These are phyloP conservation scores for Sesbania bispinosa DNA, from an alignment of 306 rosid species.

Conservation along the genomic window DNA sequence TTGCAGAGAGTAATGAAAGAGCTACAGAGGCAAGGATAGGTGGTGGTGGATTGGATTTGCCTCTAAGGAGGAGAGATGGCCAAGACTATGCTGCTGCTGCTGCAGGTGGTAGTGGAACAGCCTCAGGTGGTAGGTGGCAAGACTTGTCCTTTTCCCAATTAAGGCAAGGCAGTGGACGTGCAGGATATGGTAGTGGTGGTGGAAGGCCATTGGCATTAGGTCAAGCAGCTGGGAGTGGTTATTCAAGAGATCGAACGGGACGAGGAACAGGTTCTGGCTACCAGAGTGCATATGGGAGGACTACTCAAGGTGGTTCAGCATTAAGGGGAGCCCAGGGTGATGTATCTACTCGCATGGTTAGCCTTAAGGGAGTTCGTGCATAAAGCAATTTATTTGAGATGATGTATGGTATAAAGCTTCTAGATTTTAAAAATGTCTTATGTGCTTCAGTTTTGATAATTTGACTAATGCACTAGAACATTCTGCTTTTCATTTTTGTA, in stretches of 20 bases:
- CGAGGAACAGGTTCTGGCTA: conserved; percentile 54
- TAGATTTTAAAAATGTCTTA: background rate
- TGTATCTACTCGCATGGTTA: conserved; percentile 73
- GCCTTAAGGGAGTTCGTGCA: conserved; percentile 66
- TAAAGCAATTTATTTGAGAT: conserved; percentile 9
- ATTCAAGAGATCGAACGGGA: conserved; percentile 50
- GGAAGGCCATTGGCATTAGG: conserved; percentile 42
- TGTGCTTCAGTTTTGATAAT: background rate
- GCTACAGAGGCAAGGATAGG: conserved; percentile 82
- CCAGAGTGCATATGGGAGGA: conserved; percentile 61
- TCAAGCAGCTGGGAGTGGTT: conserved; percentile 48
- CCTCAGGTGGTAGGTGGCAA: conserved; percentile 71
- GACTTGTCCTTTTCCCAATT: conserved; percentile 59
- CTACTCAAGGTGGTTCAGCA: conserved; percentile 42
- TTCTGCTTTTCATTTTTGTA: background rate
- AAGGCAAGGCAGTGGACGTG: conserved; percentile 70
- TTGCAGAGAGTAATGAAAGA: conserved; percentile 89
- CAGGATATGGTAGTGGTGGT: conserved; percentile 58
- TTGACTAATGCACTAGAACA: background rate
- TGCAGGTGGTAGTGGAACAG: conserved; percentile 40
- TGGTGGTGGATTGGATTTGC: conserved; percentile 90
- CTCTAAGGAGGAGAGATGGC: conserved; percentile 73
- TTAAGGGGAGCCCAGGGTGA: conserved; percentile 70
- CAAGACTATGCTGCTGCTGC: conserved; percentile 69
- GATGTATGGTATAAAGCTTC: background rate